Evolutionary conservation across 75 land plant species (phyloP).

Genomic region (Isoetes taiwanensis): DNA sequence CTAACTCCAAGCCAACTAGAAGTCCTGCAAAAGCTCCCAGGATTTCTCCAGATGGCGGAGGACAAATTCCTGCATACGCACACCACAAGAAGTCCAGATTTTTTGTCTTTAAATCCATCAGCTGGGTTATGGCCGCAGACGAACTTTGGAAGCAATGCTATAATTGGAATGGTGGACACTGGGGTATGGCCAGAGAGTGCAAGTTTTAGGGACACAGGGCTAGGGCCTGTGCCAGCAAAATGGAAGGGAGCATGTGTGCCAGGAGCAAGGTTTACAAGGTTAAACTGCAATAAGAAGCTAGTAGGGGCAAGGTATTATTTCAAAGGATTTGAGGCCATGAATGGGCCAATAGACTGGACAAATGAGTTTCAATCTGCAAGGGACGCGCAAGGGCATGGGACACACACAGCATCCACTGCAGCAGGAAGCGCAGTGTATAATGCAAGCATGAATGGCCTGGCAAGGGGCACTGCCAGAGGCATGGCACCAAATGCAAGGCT

Average conservation of each 20-base stretch:
- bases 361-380: constrained; percentile 28
- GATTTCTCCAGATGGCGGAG: too few relatives aligned
- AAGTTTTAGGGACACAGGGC: constrained; percentile 45
- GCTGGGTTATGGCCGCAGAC: too few relatives aligned
- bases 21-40: too few relatives aligned
- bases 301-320: constrained; percentile 7
- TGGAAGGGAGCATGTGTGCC: constrained; percentile 57
- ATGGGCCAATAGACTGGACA: background rate
- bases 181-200: constrained; percentile 57
- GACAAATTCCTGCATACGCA: too few relatives aligned
- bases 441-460: background rate
- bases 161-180: too few relatives aligned
- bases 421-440: too few relatives aligned
- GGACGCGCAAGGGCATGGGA: constrained; percentile 24
- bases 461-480: background rate
- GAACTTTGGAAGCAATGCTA: too few relatives aligned
- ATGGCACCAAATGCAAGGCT: background rate
- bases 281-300: constrained; percentile 25
- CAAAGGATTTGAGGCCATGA: background rate
- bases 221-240: constrained; percentile 29
- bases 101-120: too few relatives aligned
- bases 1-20: too few relatives aligned
- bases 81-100: too few relatives aligned
- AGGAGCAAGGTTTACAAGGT: constrained; percentile 24
- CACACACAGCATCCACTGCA: constrained; percentile 23